A percentile compares a stretch with the other conserved stretches of the same genome.
Conservation (phyloP, 129 eudicot species). For the Scalesia atractyloides region DNA sequence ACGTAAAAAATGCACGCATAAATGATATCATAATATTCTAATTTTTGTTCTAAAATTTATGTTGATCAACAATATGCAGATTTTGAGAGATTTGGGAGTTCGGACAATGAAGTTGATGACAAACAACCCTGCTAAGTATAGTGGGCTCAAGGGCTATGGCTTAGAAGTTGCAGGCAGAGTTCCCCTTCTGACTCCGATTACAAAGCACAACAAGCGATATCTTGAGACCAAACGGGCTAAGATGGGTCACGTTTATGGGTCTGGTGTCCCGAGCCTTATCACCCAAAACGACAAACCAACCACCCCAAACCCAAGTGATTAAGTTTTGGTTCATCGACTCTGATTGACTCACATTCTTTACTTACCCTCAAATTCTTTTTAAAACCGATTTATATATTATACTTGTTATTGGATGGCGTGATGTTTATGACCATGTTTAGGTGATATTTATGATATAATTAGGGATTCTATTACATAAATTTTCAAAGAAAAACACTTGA, state of each 20-base stretch:
- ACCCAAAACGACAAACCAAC: constrained; percentile 28
- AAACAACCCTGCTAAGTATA: constrained; percentile 80
- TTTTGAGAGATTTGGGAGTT: constrained; percentile 80
- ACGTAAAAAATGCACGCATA: not conserved
- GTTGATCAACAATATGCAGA: constrained; percentile 44
- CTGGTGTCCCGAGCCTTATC: constrained; percentile 31
- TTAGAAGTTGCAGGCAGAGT: constrained; percentile 73
- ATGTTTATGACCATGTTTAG: not conserved
- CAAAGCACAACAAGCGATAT: constrained; percentile 74
- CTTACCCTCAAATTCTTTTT: not conserved
- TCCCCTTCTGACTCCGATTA: constrained; percentile 72
- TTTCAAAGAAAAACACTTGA: not conserved
- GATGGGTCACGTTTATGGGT: constrained; percentile 82
- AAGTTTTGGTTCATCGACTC: constrained; percentile 1
- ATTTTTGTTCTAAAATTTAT: not conserved
- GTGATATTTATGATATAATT: not conserved
- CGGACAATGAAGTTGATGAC: constrained; percentile 90
- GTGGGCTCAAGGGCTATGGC: constrained; percentile 89
- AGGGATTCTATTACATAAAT: not conserved
- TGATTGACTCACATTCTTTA: constrained; percentile 7
- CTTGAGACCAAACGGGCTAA: constrained; percentile 83
- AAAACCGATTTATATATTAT: not conserved
- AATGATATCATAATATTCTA: no score
- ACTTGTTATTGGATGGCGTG: constrained; percentile 3
- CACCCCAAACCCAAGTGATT: constrained; percentile 14